Evolutionary conservation across 176 grass and related monocot genomes (phyloP), one percentile per base, ranked within the genome.

Genomic region (Tillandsia fasciculata): DNA sequence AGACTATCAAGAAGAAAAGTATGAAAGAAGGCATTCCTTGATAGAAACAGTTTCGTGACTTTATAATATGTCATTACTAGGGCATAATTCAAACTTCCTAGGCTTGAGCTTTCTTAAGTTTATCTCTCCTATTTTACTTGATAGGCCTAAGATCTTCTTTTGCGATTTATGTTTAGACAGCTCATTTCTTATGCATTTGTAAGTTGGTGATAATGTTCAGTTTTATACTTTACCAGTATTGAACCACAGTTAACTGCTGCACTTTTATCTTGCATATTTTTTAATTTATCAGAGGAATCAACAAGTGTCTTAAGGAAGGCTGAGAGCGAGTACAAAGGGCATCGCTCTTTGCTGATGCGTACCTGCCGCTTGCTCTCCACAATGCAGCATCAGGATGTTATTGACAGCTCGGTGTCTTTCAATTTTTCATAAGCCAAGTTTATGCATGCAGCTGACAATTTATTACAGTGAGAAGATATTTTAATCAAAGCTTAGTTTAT

Each of bases 291-390:
- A 97, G 94, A 93, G 48, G 94, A 97, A 87, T 97, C 94, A 50
- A 87, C 84, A 2, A 78, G 77, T 64, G 89, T 92, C 65, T 81
- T 97, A 23, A 67, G 29, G 26, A 78, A 87, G 49, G 89, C 94
- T 72, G 89, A 97, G 78, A 78, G 84, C 51, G 88, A 92, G 78
- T 96, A 96, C 76, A 88, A 97, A 67, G 89, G 94, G 48, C 89
- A 97, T n/a, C 79, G 69, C 27, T 87, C 94, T 78, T 90, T 97
- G 66, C 77, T 93, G 63, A 83, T 76, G 83, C 87, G 77, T 12
- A 90, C 89, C 15, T 76, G 87, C 50, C 83, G 77, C 64, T 80
- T 92, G 74, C 89, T 93, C 50, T 97, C 94, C 59, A 85, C 72
- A 3, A 93, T 97, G 94, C 82, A 81, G 73, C 54, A 77, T 10